Base-by-base conservation (phyloP, 768 basidiomycete genomes). In the Amanita phalloides region DNA sequence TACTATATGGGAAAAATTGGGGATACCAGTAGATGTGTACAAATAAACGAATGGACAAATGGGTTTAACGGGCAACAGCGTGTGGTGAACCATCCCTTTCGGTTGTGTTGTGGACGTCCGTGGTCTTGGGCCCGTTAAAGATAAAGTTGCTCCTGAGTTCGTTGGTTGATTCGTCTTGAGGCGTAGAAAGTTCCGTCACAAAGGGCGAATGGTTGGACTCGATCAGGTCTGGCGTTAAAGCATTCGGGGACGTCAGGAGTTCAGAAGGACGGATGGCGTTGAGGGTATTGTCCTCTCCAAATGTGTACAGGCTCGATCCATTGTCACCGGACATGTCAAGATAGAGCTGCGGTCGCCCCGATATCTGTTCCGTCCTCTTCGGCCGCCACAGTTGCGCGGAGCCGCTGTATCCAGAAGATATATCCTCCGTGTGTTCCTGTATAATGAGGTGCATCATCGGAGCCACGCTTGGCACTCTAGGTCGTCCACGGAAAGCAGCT, bases 401-500 rank as follows among this genome's bases (percentile, higher is more conserved):
- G 20, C 45, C 21, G 6, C 45, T 28, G 33, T n/a, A 45, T 14
- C n/a, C 32, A 10, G 42, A 10, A 28, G 6, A 37, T n/a, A n/a
- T 14, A 2, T 25, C 48, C 9, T 39, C 4, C 9, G 36, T 28
- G 13, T 37, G 33, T 9, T 44, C 36, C 32, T 51, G 42, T 3
- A 51, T 21, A 17, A n/a, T 8, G 11, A 30, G 33, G 5, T 35
- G 32, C 13, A 46, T 64, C 46, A 74, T 61, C 1, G 70, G 70
- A 8, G 64, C 64, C 35, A 73, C 63, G 50, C 70, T 72, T 2
- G 74, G 74, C 14, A 72, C 61, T 35, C 71, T 66, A 2, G 70
- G 69, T 11, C 63, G 64, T 26, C 52, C 17, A n/a, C 14, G 21
- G 28, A 41, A 37, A 28, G 28, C 17, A 17, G 23, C 32, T 6